Evolutionary conservation across 345 rosid genomes (phyloP).

Genomic region (Excoecaria cochinchinensis): DNA sequence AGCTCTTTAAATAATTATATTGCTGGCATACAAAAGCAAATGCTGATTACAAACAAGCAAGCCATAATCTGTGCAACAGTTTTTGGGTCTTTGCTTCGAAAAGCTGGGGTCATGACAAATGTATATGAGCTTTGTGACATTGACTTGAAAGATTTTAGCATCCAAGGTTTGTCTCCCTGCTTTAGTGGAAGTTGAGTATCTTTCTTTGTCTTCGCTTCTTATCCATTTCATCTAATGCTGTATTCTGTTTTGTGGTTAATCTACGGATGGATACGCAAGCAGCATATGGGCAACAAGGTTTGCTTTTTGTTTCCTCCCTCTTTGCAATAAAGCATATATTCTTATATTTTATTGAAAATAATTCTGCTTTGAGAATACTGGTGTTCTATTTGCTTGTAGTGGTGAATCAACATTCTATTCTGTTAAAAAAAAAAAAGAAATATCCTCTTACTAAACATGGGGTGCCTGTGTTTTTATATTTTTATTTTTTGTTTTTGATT

Average conservation of each 20-base stretch:
- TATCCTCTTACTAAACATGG: not conserved
- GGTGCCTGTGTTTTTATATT: not conserved
- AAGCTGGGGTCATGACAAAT: slow-evolving; percentile 85
- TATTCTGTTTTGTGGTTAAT: slow-evolving; percentile 30
- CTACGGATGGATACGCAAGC: slow-evolving; percentile 25
- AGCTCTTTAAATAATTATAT: slow-evolving; percentile 82
- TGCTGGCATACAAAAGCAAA: slow-evolving; percentile 79
- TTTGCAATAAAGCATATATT: not conserved
- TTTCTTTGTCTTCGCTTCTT: not conserved
- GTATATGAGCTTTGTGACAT: slow-evolving; percentile 92
- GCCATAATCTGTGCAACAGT: slow-evolving; percentile 87
- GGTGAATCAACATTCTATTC: not conserved
- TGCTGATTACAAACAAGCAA: slow-evolving; percentile 93
- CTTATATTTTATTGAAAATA: not conserved
- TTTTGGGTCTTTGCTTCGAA: slow-evolving; percentile 76
- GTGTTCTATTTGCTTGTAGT: not conserved
- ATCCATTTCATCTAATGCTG: slow-evolving; percentile 29
- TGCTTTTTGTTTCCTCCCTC: slow-evolving; percentile 9
- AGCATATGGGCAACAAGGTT: slow-evolving; percentile 91
- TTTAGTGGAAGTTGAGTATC: not conserved
- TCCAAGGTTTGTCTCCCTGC: slow-evolving; percentile 57
- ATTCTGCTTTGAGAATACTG: slow-evolving; percentile 1
- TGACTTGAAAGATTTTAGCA: slow-evolving; percentile 92
- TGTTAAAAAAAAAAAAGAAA: too few relatives aligned
- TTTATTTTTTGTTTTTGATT: not conserved